These are phyloP conservation scores for Neocucurbitaria cava DNA, from an alignment of 2,329 filamentous ascomycete genomes.

Conservation along the genomic window DNA sequence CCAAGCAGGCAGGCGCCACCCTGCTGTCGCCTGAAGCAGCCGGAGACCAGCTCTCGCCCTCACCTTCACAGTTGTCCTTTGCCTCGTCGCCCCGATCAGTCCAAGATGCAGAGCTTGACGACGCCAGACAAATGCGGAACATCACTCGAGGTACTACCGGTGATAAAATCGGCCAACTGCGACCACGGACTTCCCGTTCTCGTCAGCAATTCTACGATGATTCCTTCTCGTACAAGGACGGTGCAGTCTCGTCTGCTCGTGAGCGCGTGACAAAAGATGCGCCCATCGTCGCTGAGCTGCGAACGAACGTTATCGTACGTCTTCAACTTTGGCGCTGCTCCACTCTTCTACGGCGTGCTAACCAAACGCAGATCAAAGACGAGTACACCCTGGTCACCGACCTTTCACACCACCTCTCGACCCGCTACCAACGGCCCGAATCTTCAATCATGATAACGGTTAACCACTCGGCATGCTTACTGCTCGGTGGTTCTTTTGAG, in stretches of 20 bases:
- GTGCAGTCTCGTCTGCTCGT: slow-evolving; percentile 42
- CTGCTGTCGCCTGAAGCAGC: slow-evolving; percentile 36
- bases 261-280: slow-evolving; percentile 55
- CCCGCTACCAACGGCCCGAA: slow-evolving; percentile 76
- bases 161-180: slow-evolving; percentile 24
- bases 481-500: slow-evolving; percentile 77
- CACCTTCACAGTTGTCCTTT: slow-evolving; percentile 49
- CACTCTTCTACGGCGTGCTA: slow-evolving; percentile 21
- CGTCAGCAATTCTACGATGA: slow-evolving; percentile 49
- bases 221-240: slow-evolving; percentile 48
- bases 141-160: slow-evolving; percentile 26
- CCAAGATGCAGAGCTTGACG: slow-evolving; percentile 24
- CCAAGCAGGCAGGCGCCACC: slow-evolving; percentile 42
- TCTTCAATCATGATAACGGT: slow-evolving; percentile 77
- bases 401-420: slow-evolving; percentile 74
- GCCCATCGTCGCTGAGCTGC: slow-evolving; percentile 56
- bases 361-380: slow-evolving; percentile 68
- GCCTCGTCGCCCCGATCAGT: slow-evolving; percentile 43
- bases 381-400: slow-evolving; percentile 77
- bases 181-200: slow-evolving; percentile 22
- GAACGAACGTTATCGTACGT: slow-evolving; percentile 61
- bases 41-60: slow-evolving; percentile 41
- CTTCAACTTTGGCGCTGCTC: slow-evolving; percentile 17
- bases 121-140: slow-evolving; percentile 15
- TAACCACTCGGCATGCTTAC: slow-evolving; percentile 76